A percentile compares a stretch with the other conserved stretches of the same genome.
Conservation (phyloP, 1,139 yeast species). For the Taiozyma sp. region DNA sequence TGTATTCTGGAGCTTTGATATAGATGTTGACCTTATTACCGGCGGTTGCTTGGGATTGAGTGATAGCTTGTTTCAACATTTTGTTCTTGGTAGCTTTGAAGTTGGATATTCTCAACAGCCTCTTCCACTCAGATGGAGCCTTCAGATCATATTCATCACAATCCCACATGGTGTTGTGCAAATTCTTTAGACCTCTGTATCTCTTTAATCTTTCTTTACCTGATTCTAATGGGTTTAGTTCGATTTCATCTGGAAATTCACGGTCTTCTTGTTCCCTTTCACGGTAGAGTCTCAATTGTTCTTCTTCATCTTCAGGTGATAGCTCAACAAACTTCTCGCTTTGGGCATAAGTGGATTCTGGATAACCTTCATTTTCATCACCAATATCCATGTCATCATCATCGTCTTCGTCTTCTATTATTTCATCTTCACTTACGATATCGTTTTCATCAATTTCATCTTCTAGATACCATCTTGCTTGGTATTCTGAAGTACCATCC, state of each 20-base stretch:
- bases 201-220: slow-evolving; percentile 70
- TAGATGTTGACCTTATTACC: slow-evolving; percentile 62
- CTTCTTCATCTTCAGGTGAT: slow-evolving; percentile 75
- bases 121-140: slow-evolving; percentile 74
- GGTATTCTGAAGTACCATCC: slow-evolving; percentile 88
- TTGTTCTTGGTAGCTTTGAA: slow-evolving; percentile 74
- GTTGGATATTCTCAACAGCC: slow-evolving; percentile 69
- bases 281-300: slow-evolving; percentile 68
- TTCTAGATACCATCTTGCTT: slow-evolving; percentile 85
- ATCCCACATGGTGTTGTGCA: slow-evolving; percentile 83
- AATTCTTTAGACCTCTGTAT: slow-evolving; percentile 82
- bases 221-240: slow-evolving; percentile 66
- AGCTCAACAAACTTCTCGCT: slow-evolving; percentile 68
- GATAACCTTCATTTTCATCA: slow-evolving; percentile 30
- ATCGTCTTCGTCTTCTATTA: slow-evolving; percentile 27
- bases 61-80: slow-evolving; percentile 52
- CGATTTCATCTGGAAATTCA: slow-evolving; percentile 95
- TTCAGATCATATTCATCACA: slow-evolving; percentile 73
- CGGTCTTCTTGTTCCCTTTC: slow-evolving; percentile 72
- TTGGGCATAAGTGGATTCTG: slow-evolving; percentile 35
- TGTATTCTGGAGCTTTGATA: slow-evolving; percentile 53
- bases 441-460: slow-evolving; percentile 50
- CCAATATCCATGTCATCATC: slow-evolving; percentile 37
- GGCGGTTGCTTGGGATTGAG: slow-evolving; percentile 53
- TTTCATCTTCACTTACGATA: slow-evolving; percentile 30